These are phyloP conservation scores for Fonsecaea multimorphosa DNA, from an alignment of 2,329 filamentous ascomycete species.

Conservation along the genomic window DNA sequence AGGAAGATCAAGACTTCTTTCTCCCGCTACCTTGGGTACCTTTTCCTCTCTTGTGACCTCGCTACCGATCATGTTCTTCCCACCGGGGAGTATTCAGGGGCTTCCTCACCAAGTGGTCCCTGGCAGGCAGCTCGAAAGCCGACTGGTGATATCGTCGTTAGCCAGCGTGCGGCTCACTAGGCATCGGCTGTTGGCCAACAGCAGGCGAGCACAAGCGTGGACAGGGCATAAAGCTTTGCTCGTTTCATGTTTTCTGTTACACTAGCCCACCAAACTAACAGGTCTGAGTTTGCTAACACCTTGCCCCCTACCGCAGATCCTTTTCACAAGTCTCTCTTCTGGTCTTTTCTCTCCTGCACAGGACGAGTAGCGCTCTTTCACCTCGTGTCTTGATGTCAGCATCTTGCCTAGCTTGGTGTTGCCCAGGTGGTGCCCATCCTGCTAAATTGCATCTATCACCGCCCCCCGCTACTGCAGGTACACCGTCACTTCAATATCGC, in stretches of 20 bases:
- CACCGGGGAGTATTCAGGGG: slow-evolving; percentile 27
- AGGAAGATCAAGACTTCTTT: slow-evolving; percentile 16
- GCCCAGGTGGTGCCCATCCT: background rate
- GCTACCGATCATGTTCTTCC: slow-evolving; percentile 6
- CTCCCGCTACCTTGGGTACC: slow-evolving; percentile 9
- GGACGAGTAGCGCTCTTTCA: background rate
- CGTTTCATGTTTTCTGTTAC: slow-evolving; percentile 31
- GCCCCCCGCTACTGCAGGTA: slow-evolving; percentile 17
- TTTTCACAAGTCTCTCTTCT: background rate
- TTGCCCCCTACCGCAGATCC: background rate
- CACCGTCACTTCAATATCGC: slow-evolving; percentile 31
- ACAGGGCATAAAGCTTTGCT: slow-evolving; percentile 14
- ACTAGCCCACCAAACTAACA: slow-evolving; percentile 24
- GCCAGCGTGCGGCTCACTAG: background rate
- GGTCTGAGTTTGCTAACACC: slow-evolving; percentile 1
- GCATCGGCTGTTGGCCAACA: slow-evolving; percentile 8
- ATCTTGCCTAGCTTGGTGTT: background rate
- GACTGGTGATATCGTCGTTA: background rate
- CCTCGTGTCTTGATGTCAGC: background rate
- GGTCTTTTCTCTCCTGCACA: background rate
- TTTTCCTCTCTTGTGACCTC: slow-evolving; percentile 11
- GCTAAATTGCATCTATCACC: background rate
- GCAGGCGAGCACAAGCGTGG: background rate
- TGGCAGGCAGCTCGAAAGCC: slow-evolving; percentile 2
- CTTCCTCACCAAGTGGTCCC: slow-evolving; percentile 14